A percentile compares a stretch with the other conserved stretches of the same genome.
Evolutionary conservation across 2,329 filamentous ascomycete genomes (phyloP).

Genomic region (Ophiostoma tasmaniense): DNA sequence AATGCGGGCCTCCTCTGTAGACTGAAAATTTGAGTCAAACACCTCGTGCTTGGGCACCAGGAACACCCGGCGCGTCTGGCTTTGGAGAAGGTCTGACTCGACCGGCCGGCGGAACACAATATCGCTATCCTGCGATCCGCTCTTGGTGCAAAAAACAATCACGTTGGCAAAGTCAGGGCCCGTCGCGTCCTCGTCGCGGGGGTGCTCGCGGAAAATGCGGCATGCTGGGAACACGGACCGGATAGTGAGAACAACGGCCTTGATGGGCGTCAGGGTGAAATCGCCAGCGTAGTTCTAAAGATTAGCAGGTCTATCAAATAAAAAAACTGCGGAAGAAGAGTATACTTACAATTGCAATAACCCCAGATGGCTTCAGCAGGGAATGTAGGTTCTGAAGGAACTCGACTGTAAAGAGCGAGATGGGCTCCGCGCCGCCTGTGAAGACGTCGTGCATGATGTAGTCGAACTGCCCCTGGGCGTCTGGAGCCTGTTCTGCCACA

Average conservation of each 20-base stretch:
- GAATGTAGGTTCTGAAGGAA: conserved; percentile 65
- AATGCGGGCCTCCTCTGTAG: conserved; percentile 40
- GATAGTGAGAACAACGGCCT: conserved; percentile 76
- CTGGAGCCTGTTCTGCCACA: conserved; percentile 22
- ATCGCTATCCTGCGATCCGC: conserved; percentile 30
- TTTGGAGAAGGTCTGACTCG: conserved; percentile 61
- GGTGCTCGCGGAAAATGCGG: conserved; percentile 77
- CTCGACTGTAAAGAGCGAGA: conserved; percentile 76
- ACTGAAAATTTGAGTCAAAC: conserved; percentile 40
- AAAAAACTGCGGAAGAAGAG: background rate
- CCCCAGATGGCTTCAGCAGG: conserved; percentile 68
- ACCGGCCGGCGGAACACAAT: conserved; percentile 55
- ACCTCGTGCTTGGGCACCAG: conserved; percentile 67
- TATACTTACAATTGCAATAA: conserved; percentile 73
- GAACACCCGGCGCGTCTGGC: conserved; percentile 59
- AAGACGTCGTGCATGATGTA: conserved; percentile 98
- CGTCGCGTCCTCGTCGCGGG: conserved; percentile 41
- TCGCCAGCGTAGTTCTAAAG: conserved; percentile 88
- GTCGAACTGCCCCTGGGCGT: conserved; percentile 52
- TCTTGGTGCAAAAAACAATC: conserved; percentile 85
- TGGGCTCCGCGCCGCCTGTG: conserved; percentile 87
- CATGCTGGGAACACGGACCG: conserved; percentile 76
- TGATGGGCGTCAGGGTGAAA: conserved; percentile 64
- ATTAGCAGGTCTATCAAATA: background rate
- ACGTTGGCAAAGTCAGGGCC: conserved; percentile 82